Evolutionary conservation across 2,329 filamentous ascomycete species (phyloP).

Genomic region (Verticillium dahliae): DNA sequence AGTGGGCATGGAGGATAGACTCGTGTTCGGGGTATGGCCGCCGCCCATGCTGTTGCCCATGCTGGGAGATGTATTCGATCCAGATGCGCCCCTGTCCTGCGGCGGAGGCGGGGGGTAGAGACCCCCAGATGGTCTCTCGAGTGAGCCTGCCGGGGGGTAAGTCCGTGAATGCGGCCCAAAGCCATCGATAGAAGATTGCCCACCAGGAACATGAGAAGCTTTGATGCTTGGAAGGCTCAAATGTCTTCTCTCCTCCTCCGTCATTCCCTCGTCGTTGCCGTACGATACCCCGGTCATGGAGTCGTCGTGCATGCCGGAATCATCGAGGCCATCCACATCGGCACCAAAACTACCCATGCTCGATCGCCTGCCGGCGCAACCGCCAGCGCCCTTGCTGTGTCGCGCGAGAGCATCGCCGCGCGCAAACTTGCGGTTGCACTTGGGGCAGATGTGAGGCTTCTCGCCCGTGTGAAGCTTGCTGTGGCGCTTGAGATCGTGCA

Average conservation of each 20-base stretch:
- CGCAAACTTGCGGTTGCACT: slow-evolving; percentile 91
- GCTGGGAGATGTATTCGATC: slow-evolving; percentile 48
- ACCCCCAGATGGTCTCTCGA: slow-evolving; percentile 41
- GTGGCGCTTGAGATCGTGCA: slow-evolving; percentile 94
- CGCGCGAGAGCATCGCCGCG: slow-evolving; percentile 90
- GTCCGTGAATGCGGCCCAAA: slow-evolving; percentile 62
- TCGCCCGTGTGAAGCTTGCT: slow-evolving; percentile 96
- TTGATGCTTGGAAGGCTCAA: slow-evolving; percentile 71
- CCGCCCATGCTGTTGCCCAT: slow-evolving; percentile 30
- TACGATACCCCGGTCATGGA: slow-evolving; percentile 37
- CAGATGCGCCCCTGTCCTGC: slow-evolving; percentile 33
- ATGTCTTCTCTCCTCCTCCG: slow-evolving; percentile 53
- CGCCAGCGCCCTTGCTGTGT: slow-evolving; percentile 92
- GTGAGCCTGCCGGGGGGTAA: slow-evolving; percentile 63
- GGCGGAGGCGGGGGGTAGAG: slow-evolving; percentile 52
- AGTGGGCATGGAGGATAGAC: slow-evolving; percentile 40
- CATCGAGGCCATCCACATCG: slow-evolving; percentile 67
- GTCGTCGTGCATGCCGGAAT: slow-evolving; percentile 42
- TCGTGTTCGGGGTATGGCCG: slow-evolving; percentile 41
- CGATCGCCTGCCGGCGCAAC: slow-evolving; percentile 84
- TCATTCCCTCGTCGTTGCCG: slow-evolving; percentile 43
- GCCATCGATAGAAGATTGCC: slow-evolving; percentile 38
- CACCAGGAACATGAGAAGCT: slow-evolving; percentile 58
- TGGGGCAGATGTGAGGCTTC: slow-evolving; percentile 88
- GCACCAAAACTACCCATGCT: slow-evolving; percentile 73